Conservation (phyloP, 2,329 filamentous ascomycete species). For the Didymella exigua region DNA sequence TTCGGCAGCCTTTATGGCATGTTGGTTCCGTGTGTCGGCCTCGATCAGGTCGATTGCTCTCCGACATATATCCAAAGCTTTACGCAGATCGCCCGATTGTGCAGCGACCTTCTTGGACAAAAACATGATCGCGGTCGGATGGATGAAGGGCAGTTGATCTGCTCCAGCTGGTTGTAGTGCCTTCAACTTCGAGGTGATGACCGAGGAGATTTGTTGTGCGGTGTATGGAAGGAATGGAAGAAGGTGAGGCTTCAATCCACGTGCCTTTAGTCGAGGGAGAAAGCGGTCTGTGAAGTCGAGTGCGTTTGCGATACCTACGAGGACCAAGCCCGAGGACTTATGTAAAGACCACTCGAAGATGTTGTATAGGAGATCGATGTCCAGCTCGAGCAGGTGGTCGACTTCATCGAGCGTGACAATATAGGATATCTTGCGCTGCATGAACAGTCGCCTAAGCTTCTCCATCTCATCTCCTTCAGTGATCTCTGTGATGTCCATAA, state of each 20-base stretch:
- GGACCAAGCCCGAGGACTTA: constrained; percentile 75
- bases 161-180: constrained; percentile 67
- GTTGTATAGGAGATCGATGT: constrained; percentile 85
- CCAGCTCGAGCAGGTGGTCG: constrained; percentile 87
- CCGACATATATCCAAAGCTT: constrained; percentile 92
- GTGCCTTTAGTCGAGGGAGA: constrained; percentile 87
- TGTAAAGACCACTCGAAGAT: constrained; percentile 97
- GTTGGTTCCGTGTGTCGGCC: constrained; percentile 76
- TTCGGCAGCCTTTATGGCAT: constrained; percentile 64
- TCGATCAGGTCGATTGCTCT: constrained; percentile 89
- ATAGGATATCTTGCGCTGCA: constrained; percentile 66
- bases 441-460: constrained; percentile 72
- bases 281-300: constrained; percentile 95
- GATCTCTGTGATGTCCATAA: constrained; percentile 65
- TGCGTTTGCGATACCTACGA: constrained; percentile 95
- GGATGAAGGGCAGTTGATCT: constrained; percentile 81
- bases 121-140: constrained; percentile 90
- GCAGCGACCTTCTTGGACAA: constrained; percentile 93
- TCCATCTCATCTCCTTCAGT: constrained; percentile 71
- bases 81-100: constrained; percentile 91
- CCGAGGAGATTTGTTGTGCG: constrained; percentile 81
- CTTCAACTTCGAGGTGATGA: constrained; percentile 83
- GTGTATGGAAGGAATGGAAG: constrained; percentile 94
- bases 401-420: constrained; percentile 94
- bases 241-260: constrained; percentile 86